These are phyloP conservation scores for Parastagonospora avenae DNA, from an alignment of 2,329 filamentous ascomycete genomes.

Conservation along the genomic window DNA sequence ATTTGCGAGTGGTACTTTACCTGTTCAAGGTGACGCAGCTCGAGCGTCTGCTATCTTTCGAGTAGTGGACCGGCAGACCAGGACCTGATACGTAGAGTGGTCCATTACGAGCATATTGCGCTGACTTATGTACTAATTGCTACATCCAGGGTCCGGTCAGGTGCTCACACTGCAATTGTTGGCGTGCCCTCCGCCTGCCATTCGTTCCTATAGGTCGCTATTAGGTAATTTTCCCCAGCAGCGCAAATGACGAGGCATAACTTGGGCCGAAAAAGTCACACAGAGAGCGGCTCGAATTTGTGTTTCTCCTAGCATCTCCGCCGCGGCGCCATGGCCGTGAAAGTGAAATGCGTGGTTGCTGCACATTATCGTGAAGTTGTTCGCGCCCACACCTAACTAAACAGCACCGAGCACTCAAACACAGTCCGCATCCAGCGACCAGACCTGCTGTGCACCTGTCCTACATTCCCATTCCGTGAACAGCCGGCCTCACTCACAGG, in stretches of 20 bases:
- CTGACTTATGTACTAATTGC: slow-evolving; percentile 17
- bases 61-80: slow-evolving; percentile 7
- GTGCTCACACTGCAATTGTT: slow-evolving; percentile 24
- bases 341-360: slow-evolving; percentile 8
- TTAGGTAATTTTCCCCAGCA: slow-evolving; percentile 44
- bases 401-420: not conserved
- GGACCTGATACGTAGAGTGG: slow-evolving; percentile 12
- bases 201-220: slow-evolving; percentile 37
- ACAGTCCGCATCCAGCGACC: not conserved
- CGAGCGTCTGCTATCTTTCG: slow-evolving; percentile 6
- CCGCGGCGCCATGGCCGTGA: slow-evolving; percentile 16
- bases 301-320: slow-evolving; percentile 45
- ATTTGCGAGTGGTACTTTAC: slow-evolving; percentile 6
- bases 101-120: slow-evolving; percentile 26
- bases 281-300: slow-evolving; percentile 24
- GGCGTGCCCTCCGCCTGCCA: slow-evolving; percentile 39
- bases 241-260: slow-evolving; percentile 31
- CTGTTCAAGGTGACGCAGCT: not conserved
- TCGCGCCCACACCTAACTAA: not conserved
- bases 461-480: not conserved
- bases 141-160: slow-evolving; percentile 21
- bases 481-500: not conserved
- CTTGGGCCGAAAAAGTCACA: slow-evolving; percentile 31
- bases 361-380: slow-evolving; percentile 3
- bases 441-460: not conserved